These are phyloP conservation scores for Setaria italica DNA, from an alignment of 202 grass and related monocot genomes.

Conservation along the genomic window DNA sequence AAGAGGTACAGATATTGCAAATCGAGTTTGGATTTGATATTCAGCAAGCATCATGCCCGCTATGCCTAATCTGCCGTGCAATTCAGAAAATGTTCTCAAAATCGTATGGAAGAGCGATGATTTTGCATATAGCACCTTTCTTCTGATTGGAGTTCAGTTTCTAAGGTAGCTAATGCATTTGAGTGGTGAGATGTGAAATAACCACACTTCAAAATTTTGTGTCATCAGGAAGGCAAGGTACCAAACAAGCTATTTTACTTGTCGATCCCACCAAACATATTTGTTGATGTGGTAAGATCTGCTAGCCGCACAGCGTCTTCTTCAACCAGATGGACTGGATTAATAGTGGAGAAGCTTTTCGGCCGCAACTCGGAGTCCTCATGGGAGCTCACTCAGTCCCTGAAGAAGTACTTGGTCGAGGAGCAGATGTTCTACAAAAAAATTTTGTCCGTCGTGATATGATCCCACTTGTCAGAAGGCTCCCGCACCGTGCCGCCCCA, in stretches of 20 bases:
- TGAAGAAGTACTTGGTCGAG: no score
- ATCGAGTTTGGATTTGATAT: background rate
- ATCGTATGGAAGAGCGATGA: background rate
- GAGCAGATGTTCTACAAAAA: no score
- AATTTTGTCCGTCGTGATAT: no score
- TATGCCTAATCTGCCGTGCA: background rate
- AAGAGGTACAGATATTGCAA: background rate
- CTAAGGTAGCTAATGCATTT: background rate
- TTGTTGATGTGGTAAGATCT: conserved; percentile 85
- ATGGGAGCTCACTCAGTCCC: no score
- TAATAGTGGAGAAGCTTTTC: no score
- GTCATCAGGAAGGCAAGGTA: conserved; percentile 62
- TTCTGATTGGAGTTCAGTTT: background rate
- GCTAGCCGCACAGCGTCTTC: conserved; percentile 66
- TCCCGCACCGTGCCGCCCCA: no score
- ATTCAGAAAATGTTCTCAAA: background rate
- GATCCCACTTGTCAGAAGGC: no score
- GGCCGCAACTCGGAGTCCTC: no score
- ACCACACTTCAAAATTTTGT: background rate
- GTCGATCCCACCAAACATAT: conserved; percentile 94
- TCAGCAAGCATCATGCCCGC: background rate
- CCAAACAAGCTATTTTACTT: conserved; percentile 89
- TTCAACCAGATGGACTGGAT: background rate
- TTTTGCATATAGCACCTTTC: background rate
- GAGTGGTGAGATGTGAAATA: background rate